Percentiles rank a stretch among this genome's conserved stretches.
Evolutionary conservation across 345 rosid genomes (phyloP).

Genomic region (Citrus maxima): DNA sequence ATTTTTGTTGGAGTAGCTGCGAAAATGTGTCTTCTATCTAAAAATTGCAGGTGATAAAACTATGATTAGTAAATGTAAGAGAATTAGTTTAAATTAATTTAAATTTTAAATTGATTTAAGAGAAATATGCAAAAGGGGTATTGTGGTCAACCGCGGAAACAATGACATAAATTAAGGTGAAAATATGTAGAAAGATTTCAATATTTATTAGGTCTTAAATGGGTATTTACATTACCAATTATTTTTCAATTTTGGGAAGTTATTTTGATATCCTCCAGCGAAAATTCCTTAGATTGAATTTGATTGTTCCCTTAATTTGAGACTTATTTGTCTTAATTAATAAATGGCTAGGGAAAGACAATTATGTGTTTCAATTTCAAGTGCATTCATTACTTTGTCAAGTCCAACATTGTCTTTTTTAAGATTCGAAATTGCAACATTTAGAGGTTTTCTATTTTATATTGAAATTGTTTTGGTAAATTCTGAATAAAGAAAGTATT

Average conservation of each 20-base stretch:
- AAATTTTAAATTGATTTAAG: background rate
- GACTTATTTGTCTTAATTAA: background rate
- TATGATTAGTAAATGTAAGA: background rate
- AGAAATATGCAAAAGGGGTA: background rate
- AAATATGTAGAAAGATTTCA: slow-evolving; percentile 8
- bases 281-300: background rate
- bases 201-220: slow-evolving; percentile 22
- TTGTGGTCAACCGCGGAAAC: background rate
- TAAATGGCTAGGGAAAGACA: background rate
- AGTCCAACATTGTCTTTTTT: background rate
- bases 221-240: slow-evolving; percentile 1
- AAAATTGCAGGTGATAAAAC: background rate
- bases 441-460: background rate
- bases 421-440: background rate
- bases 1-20: background rate
- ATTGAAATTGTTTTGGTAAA: background rate
- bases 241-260: background rate
- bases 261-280: background rate
- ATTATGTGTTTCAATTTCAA: background rate
- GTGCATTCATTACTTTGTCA: background rate
- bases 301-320: background rate
- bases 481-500: background rate
- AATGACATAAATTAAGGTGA: background rate
- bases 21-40: background rate
- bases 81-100: background rate